These are phyloP conservation scores for Alternaria triticina DNA, from an alignment of 2,329 filamentous ascomycete species.

Conservation along the genomic window DNA sequence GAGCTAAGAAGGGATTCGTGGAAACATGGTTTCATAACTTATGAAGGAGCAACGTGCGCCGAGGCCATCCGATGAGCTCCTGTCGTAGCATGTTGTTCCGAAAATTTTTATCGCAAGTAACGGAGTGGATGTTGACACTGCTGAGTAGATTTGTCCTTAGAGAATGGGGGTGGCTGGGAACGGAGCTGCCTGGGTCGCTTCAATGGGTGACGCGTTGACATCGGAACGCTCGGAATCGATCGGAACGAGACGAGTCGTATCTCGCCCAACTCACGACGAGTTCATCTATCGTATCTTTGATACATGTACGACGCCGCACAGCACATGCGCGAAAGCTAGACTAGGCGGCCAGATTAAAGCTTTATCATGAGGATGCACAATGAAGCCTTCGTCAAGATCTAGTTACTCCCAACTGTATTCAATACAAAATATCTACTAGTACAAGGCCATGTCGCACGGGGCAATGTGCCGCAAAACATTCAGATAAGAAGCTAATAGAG, in stretches of 20 bases:
- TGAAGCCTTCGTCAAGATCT: background rate
- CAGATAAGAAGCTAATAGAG: background rate
- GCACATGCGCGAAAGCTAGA: background rate
- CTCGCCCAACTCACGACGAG: background rate
- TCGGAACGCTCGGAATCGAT: background rate
- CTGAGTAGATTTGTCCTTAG: background rate
- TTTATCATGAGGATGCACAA: background rate
- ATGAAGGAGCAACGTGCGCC: conserved; percentile 10
- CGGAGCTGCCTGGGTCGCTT: background rate
- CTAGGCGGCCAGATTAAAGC: background rate
- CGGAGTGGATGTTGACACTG: background rate
- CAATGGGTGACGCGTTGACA: background rate
- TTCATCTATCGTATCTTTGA: background rate
- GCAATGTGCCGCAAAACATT: background rate
- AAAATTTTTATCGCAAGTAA: background rate
- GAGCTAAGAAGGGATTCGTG: conserved; percentile 8
- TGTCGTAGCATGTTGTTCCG: background rate
- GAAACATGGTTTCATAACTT: conserved; percentile 15
- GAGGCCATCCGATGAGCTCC: background rate
- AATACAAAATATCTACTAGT: background rate
- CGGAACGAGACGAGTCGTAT: background rate
- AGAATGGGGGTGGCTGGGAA: background rate
- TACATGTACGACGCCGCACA: background rate
- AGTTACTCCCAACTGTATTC: background rate
- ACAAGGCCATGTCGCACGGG: background rate